Evolutionary conservation across 495 filamentous ascomycete genomes (phyloP).

Genomic region (Cudoniella acicularis): DNA sequence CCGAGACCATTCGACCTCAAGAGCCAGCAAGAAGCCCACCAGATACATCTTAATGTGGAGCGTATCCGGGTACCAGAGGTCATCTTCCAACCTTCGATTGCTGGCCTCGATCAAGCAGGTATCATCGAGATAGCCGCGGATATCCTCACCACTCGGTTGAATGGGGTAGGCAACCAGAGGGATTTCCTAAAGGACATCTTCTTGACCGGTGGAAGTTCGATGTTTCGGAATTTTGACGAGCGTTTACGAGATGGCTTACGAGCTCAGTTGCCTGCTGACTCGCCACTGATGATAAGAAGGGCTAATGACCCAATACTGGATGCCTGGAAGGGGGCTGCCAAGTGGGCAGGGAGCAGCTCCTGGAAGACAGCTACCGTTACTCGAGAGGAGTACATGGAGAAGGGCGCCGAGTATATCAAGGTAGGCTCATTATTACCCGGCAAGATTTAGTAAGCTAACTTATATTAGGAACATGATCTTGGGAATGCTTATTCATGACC

Average conservation of each 20-base stretch:
- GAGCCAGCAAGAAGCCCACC: constrained; percentile 75
- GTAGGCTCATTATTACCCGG: constrained; percentile 35
- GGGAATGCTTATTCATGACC: constrained; percentile 56
- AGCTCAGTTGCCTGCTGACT: constrained; percentile 66
- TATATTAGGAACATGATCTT: constrained; percentile 69
- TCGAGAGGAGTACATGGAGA: constrained; percentile 77
- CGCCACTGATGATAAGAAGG: constrained; percentile 58
- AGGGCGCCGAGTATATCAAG: constrained; percentile 82
- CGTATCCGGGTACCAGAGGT: constrained; percentile 95
- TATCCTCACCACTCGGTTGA: constrained; percentile 76
- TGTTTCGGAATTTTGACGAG: constrained; percentile 85
- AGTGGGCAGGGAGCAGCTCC: constrained; percentile 54
- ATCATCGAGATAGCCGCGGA: constrained; percentile 84
- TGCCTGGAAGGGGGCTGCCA: constrained; percentile 88
- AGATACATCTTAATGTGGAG: constrained; percentile 94
- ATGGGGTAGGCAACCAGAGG: constrained; percentile 49
- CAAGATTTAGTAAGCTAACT: constrained; percentile 12
- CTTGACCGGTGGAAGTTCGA: constrained; percentile 86
- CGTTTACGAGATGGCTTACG: constrained; percentile 68
- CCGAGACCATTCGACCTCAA: constrained; percentile 81
- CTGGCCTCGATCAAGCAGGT: constrained; percentile 91
- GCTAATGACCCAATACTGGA: constrained; percentile 75
- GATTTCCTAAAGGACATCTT: constrained; percentile 82
- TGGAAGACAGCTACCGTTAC: constrained; percentile 53
- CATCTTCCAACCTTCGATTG: constrained; percentile 88